phyloP scores from a whole-genome alignment of 305 asterid species.

The Solanum aculeatissimum region DNA sequence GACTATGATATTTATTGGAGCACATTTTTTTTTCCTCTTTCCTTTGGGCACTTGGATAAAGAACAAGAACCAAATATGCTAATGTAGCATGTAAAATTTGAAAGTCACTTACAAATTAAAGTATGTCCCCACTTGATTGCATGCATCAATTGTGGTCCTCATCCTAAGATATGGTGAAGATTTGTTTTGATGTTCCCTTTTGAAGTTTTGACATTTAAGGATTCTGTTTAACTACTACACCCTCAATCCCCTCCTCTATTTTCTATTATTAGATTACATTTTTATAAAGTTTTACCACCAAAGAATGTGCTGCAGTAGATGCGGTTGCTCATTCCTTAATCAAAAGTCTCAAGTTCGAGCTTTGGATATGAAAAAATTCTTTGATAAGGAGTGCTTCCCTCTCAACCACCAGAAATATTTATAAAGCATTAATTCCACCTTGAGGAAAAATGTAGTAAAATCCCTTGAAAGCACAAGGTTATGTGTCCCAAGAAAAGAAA shows the following conservation, averaged over 20 bases:
- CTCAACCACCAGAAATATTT: no score
- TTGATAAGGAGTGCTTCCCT: no score
- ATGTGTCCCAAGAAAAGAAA: background rate
- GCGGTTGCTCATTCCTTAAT: no score
- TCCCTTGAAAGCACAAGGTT: constrained; percentile 1
- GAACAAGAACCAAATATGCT: background rate
- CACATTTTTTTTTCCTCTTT: background rate
- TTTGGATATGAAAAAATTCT: no score
- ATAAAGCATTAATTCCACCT: background rate
- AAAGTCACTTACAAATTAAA: background rate
- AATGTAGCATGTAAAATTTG: background rate
- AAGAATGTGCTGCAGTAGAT: no score
- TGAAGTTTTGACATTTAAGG: constrained; percentile 6
- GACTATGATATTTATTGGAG: background rate
- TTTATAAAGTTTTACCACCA: background rate
- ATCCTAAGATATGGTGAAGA: constrained; percentile 21
- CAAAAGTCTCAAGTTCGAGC: no score
- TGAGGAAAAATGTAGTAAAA: background rate
- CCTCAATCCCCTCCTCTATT: background rate
- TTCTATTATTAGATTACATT: background rate
- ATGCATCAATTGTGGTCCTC: constrained; percentile 41
- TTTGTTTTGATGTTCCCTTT: constrained; percentile 22
- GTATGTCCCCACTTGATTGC: background rate
- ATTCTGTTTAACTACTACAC: constrained; percentile 8
- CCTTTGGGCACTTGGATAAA: background rate